Base-by-base conservation (phyloP, 108 stramenopile species). In the Skeletonema tropicum region DNA sequence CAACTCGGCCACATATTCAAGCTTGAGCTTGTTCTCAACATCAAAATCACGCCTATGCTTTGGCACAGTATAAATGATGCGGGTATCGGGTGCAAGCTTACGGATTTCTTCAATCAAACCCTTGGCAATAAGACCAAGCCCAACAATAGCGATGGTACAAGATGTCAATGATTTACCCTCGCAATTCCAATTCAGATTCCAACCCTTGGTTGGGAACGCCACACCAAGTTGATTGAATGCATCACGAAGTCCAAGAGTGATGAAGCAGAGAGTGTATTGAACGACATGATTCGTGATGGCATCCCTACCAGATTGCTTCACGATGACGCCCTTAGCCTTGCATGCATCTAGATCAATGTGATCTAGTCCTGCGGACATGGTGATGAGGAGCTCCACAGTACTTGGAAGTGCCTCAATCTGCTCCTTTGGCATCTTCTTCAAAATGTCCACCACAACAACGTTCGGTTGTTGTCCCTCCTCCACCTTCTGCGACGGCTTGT, bases 181-280 rank as follows among this genome's bases (percentile, higher is more conserved):
- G 11, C 71, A 77, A 60, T 89, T 89, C 88, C 88, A 89, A 14
- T 70, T 86, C 45, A 89, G 59, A 41, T 86, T 77, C 88, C 88
- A 89, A 0, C 67, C 76, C 26, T 48, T 55, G 5, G 73, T 69
- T n/a, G 88, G 88, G 68, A 89, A 89, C 5, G 86, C 86, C n/a
- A 89, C 86, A 23, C 88, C 83, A 35, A 86, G 62, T 39, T 86
- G 75, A 17, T 80, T 68, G 30, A 86, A 71, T 11, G 75, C 85
- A 66, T 89, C 75, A 55, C 88, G 80, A 2, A 89, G 82, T 3
- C 86, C 88, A 64, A 86, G 58, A 49, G 86, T 86, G 17, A 89
- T 71, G 46, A 82, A 77, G 14, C 68, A 61, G 29, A 89, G 39
- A 11, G 71, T 45, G 70, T 89, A 89, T 46, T 89, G 74, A 17